Evolutionary conservation across 2,329 filamentous ascomycete species (phyloP), one percentile per base, ranked within the genome.

Genomic region (Epichloe scottii): DNA sequence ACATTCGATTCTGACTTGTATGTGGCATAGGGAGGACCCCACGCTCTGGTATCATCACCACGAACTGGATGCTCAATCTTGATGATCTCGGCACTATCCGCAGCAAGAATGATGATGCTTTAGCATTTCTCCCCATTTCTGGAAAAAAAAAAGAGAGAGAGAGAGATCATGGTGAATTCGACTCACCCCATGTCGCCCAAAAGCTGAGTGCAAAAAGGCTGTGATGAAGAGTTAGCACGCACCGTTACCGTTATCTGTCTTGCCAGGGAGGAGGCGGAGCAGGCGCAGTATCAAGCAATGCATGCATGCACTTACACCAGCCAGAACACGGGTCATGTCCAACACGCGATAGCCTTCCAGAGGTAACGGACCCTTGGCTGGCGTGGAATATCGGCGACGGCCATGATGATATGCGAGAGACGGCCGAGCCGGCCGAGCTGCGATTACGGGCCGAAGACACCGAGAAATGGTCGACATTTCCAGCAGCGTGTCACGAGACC

Each of bases 171-270:
- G 14, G 12, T 21, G 4, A 7, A 19, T 8, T 2, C 11, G 10
- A 51, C 81, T 66, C 81, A 95, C 91, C 93, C 93, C 59, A 98
- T 77, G 68, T 98, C 93, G 51, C 91, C 93, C 10, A 98, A 71
- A 50, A 98, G 96, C 67, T 98, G 93, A 38, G 93, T 97, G 62
- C 89, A 96, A 64, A 97, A 97, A 57, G 93, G 93, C 89, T 97
- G 61, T 14, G 11, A 37, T n/a, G 33, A 11, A 8, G 14, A 15
- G n/a, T 40, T 12, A 38, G 49, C 8, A 43, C 12, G 15, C 15
- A 35, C 12, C 15, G 2, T 30, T 35, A 4, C 30, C 30, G 10
- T 30, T 4, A 30, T 30, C 17, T 35, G 40, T 8, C 40, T 42
- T 42, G 11, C 40, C 12, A 42, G 19, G 40, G 11, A 12, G 40